Evolutionary conservation across 2,329 filamentous ascomycete genomes (phyloP).

Genomic region (Aspergillus caelatus): DNA sequence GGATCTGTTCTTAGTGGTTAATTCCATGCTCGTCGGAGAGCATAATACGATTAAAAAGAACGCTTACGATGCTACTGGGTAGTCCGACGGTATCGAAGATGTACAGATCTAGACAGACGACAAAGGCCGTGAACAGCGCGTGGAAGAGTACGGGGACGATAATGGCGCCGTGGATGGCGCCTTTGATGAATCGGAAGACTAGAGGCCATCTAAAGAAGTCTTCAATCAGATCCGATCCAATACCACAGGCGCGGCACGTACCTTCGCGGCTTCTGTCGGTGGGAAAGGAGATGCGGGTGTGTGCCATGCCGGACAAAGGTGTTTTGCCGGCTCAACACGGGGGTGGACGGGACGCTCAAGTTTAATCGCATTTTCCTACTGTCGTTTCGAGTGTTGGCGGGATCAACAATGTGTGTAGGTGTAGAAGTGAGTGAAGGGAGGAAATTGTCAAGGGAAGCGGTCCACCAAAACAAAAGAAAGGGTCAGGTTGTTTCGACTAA

Average conservation of each 20-base stretch:
- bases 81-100: slow-evolving; percentile 56
- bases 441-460: slow-evolving; percentile 3
- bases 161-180: slow-evolving; percentile 63
- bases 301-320: slow-evolving; percentile 27
- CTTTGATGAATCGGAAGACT: slow-evolving; percentile 66
- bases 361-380: slow-evolving; percentile 29
- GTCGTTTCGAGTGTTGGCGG: not conserved
- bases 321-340: slow-evolving; percentile 35
- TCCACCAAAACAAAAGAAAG: slow-evolving; percentile 5
- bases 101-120: slow-evolving; percentile 61
- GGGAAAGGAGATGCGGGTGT: slow-evolving; percentile 37
- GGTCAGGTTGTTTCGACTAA: not conserved
- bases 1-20: slow-evolving; percentile 46
- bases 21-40: not conserved
- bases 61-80: slow-evolving; percentile 58
- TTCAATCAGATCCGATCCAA: not conserved
- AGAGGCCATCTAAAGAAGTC: slow-evolving; percentile 57
- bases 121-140: slow-evolving; percentile 59
- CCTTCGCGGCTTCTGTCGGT: slow-evolving; percentile 36
- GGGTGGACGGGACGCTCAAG: slow-evolving; percentile 34
- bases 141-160: slow-evolving; percentile 60
- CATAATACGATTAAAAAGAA: not conserved
- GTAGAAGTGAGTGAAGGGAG: not conserved
- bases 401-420: not conserved
- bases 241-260: not conserved